Evolutionary conservation across 768 basidiomycete genomes (phyloP).

Genomic region (Thelephora ganbajun): DNA sequence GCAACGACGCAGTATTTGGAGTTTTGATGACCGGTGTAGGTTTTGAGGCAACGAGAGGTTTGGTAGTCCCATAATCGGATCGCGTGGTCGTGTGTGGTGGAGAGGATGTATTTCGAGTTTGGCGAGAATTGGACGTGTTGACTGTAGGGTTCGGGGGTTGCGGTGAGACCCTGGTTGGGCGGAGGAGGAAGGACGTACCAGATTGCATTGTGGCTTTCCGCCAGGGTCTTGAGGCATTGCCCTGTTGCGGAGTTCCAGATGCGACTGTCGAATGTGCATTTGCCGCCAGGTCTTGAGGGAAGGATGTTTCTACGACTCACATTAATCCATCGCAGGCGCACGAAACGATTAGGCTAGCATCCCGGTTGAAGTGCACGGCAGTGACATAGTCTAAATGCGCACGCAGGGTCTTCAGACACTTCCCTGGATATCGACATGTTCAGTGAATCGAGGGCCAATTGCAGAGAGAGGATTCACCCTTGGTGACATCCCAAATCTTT

Average conservation of each 20-base stretch:
- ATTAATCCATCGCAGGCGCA: slow-evolving; percentile 89
- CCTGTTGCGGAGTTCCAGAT: slow-evolving; percentile 91
- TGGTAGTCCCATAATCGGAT: slow-evolving; percentile 96
- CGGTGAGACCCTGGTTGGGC: neutral
- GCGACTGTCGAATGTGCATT: slow-evolving; percentile 37
- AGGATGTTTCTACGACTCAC: slow-evolving; percentile 30
- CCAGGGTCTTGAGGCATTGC: slow-evolving; percentile 91
- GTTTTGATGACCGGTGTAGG: slow-evolving; percentile 75
- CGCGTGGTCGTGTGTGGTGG: slow-evolving; percentile 84
- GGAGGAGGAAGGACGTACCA: slow-evolving; percentile 33
- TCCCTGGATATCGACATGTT: slow-evolving; percentile 33
- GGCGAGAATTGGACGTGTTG: slow-evolving; percentile 92
- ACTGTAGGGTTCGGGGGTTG: slow-evolving; percentile 23
- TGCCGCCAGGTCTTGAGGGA: neutral
- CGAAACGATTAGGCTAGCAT: slow-evolving; percentile 84
- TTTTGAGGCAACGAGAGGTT: slow-evolving; percentile 79
- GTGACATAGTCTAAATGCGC: slow-evolving; percentile 94
- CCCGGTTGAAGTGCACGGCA: slow-evolving; percentile 86
- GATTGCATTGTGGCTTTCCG: slow-evolving; percentile 77
- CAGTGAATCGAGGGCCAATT: neutral
- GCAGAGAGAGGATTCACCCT: slow-evolving; percentile 32
- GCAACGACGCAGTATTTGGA: slow-evolving; percentile 74
- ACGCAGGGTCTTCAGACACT: slow-evolving; percentile 72
- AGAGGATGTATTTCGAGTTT: slow-evolving; percentile 88
- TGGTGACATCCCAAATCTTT: slow-evolving; percentile 79